Evolutionary conservation across 345 rosid species (phyloP).

Genomic region (sweet orange (Citrus sinensis)): DVS_A1.0 CM039164.1:28235501-28236000

Average conservation of each 20-base stretch:
- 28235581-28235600: conserved; percentile 88
- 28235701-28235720: conserved; percentile 69
- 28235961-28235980: conserved; percentile 66
- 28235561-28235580: conserved; percentile 10
- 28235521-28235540: neutral
- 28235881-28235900: neutral
- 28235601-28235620: conserved; percentile 80
- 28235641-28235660: conserved; percentile 88
- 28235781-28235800: conserved; percentile 86
- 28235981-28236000: conserved; percentile 55
- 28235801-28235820: conserved; percentile 80
- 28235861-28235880: neutral
- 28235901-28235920: neutral
- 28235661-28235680: conserved; percentile 88
- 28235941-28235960: conserved; percentile 59
- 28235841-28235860: neutral
- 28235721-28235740: conserved; percentile 64
- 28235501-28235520: neutral
- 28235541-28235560: conserved; percentile 1
- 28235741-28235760: conserved; percentile 81
- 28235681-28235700: conserved; percentile 82
- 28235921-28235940: conserved; percentile 6
- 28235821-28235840: conserved; percentile 27
- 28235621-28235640: conserved; percentile 94
- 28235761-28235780: conserved; percentile 96